Conservation (phyloP, 257 asterid species). For the Gentiana straminea region DNA sequence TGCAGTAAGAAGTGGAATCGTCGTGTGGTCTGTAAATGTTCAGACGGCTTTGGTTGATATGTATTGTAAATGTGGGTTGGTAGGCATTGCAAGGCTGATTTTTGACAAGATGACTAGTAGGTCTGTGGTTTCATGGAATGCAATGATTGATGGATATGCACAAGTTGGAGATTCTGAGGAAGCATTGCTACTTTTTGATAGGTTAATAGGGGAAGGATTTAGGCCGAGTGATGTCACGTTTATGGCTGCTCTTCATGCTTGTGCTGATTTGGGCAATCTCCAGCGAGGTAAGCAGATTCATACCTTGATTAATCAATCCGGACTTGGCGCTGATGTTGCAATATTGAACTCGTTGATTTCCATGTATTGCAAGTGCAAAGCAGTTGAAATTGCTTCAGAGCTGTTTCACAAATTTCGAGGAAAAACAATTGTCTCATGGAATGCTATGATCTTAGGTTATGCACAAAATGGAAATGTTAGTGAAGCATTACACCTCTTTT, state of each 20-base stretch:
- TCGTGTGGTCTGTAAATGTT: conserved; percentile 54
- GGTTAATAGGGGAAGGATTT: conserved; percentile 50
- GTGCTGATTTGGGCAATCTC: conserved; percentile 47
- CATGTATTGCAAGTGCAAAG: conserved; percentile 85
- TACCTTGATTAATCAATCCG: conserved; percentile 29
- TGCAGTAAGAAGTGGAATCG: conserved; percentile 29
- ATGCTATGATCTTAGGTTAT: conserved; percentile 75
- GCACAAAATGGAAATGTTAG: conserved; percentile 58
- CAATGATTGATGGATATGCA: conserved; percentile 84
- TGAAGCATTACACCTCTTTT: conserved; percentile 55
- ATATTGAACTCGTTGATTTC: conserved; percentile 72
- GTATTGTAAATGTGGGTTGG: conserved; percentile 77
- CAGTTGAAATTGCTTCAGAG: conserved; percentile 48
- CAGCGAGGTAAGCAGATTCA: conserved; percentile 58
- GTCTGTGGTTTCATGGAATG: conserved; percentile 81
- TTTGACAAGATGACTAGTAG: conserved; percentile 53
- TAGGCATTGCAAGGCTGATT: conserved; percentile 32
- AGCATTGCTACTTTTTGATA: conserved; percentile 53
- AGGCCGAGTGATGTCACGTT: conserved; percentile 67
- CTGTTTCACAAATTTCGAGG: conserved; percentile 37
- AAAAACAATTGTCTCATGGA: conserved; percentile 81
- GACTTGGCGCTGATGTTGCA: conserved; percentile 43
- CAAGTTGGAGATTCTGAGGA: conserved; percentile 65
- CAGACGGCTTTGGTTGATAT: conserved; percentile 70
- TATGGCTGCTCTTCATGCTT: conserved; percentile 76